A percentile compares a stretch with the other conserved stretches of the same genome.
Conservation (phyloP, 2,329 filamentous ascomycete species). For the Alternaria alternata region DNA sequence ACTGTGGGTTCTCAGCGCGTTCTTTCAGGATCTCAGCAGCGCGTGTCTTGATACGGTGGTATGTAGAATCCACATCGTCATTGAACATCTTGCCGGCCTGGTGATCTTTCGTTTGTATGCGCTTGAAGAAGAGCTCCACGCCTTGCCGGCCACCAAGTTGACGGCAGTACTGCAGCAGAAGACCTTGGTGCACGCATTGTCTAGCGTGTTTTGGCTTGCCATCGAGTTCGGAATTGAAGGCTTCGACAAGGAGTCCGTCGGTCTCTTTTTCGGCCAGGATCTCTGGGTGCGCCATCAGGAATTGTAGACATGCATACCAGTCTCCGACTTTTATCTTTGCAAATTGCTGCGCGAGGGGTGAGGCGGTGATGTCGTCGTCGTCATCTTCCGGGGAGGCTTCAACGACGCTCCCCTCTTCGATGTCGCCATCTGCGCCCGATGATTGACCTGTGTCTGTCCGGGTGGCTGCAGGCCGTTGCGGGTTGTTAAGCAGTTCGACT, state of each 20-base stretch:
- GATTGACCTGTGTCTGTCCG: slow-evolving; percentile 57
- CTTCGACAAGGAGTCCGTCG: slow-evolving; percentile 88
- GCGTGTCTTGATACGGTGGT: slow-evolving; percentile 79
- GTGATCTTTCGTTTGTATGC: slow-evolving; percentile 87
- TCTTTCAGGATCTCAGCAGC: slow-evolving; percentile 75
- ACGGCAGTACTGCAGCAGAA: slow-evolving; percentile 93
- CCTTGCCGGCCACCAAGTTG: slow-evolving; percentile 88
- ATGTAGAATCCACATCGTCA: slow-evolving; percentile 91
- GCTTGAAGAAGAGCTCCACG: slow-evolving; percentile 92
- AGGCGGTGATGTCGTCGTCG: slow-evolving; percentile 78
- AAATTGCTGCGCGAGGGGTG: slow-evolving; percentile 80
- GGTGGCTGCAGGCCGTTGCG: slow-evolving; percentile 49
- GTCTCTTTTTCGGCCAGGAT: slow-evolving; percentile 86
- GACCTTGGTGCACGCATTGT: slow-evolving; percentile 90
- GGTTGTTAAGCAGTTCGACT: slow-evolving; percentile 80
- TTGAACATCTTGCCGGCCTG: slow-evolving; percentile 90
- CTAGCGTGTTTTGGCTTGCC: slow-evolving; percentile 77
- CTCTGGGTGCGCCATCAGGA: slow-evolving; percentile 78
- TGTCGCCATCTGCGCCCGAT: slow-evolving; percentile 68
- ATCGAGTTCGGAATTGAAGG: slow-evolving; percentile 86
- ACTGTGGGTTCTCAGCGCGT: slow-evolving; percentile 58
- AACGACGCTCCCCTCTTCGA: slow-evolving; percentile 62
- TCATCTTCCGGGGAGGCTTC: slow-evolving; percentile 38
- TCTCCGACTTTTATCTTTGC: slow-evolving; percentile 78
- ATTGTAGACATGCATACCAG: slow-evolving; percentile 76